These are phyloP conservation scores for Collybia sp. DNA, from an alignment of 768 basidiomycete species.

Conservation along the genomic window DNA sequence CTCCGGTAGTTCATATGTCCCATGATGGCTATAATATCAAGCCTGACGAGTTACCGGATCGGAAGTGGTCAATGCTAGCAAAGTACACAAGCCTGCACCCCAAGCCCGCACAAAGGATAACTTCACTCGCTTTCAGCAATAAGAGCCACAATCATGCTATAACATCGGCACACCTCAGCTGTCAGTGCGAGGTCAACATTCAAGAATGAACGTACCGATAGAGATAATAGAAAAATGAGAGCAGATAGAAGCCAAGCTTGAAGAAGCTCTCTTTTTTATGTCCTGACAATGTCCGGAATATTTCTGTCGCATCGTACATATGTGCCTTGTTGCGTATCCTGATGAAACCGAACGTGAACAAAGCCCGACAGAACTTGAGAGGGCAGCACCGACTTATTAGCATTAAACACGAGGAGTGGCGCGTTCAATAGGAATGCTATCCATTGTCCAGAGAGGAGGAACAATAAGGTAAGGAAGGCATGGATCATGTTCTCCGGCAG, in stretches of 20 bases:
- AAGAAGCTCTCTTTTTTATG: conserved; percentile 98
- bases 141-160: conserved; percentile 82
- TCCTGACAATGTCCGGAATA: conserved; percentile 87
- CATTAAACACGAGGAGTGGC: conserved; percentile 85
- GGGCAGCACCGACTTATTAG: conserved; percentile 77
- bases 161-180: neutral
- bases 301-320: conserved; percentile 99
- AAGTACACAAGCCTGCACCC: no score
- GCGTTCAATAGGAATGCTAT: conserved; percentile 85
- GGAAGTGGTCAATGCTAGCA: no score
- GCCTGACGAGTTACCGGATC: neutral
- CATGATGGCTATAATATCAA: neutral
- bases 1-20: no score
- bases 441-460: conserved; percentile 97
- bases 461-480: conserved; percentile 83
- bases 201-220: conserved; percentile 58
- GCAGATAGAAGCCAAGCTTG: conserved; percentile 90
- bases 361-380: neutral
- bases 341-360: conserved; percentile 7
- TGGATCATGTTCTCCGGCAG: conserved; percentile 95
- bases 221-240: conserved; percentile 90
- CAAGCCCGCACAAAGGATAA: no score
- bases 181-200: conserved; percentile 1
- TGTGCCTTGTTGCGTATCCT: conserved; percentile 92
- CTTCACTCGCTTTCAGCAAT: conserved; percentile 71